A percentile compares a stretch with the other conserved stretches of the same genome.
These are phyloP conservation scores for Gardenia jasminoides DNA, from an alignment of 257 asterid species.

Conservation along the genomic window DNA sequence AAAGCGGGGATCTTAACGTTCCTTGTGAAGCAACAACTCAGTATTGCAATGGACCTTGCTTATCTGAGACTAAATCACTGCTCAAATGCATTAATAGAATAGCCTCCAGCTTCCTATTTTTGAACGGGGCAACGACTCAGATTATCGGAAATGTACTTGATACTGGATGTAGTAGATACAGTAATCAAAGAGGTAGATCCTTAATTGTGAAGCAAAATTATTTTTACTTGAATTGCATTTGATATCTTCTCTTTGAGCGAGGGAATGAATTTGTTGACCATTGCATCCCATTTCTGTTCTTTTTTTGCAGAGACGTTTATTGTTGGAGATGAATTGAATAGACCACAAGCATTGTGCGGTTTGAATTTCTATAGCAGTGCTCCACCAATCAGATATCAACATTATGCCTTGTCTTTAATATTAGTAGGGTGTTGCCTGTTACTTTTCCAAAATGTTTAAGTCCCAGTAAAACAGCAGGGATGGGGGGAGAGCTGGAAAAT, in stretches of 20 bases:
- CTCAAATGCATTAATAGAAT: conserved; percentile 11
- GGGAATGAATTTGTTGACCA: background rate
- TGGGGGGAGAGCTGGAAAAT: background rate
- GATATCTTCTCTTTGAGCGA: background rate
- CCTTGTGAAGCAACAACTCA: conserved; percentile 20
- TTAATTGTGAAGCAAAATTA: background rate
- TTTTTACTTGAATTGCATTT: background rate
- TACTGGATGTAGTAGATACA: conserved; percentile 15
- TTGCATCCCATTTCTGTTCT: background rate
- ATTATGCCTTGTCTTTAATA: background rate
- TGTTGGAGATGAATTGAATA: conserved; percentile 8
- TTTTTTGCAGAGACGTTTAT: conserved; percentile 1
- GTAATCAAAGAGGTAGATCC: conserved; percentile 10
- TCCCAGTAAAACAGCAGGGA: background rate
- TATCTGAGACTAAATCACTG: conserved; percentile 17
- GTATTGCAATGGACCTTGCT: conserved; percentile 19
- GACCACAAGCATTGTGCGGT: conserved; percentile 5
- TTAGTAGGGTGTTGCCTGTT: background rate
- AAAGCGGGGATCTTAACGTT: conserved; percentile 18
- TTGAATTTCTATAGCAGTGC: conserved; percentile 13
- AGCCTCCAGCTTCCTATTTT: conserved; percentile 20
- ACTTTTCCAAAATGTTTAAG: background rate
- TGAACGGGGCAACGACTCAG: conserved; percentile 16
- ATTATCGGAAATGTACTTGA: conserved; percentile 9
- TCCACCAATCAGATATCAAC: background rate